Evolutionary conservation across 2,329 filamentous ascomycete genomes (phyloP).

Genomic region (Fusarium palustre): DNA sequence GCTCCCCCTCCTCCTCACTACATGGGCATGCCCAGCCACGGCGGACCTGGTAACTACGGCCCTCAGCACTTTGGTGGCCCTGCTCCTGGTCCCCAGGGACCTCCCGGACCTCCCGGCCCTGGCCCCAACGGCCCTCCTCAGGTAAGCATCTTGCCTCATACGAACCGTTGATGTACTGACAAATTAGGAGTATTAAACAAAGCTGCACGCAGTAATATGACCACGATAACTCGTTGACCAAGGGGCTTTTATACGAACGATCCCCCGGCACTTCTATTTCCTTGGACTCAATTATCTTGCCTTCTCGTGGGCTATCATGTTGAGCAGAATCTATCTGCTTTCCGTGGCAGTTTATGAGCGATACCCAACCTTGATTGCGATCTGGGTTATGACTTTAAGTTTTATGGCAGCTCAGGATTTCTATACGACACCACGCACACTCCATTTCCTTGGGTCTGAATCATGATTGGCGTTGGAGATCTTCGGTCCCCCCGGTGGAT

Average conservation of each 20-base stretch:
- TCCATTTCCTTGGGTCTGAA: constrained; percentile 53
- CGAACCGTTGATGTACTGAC: constrained; percentile 1
- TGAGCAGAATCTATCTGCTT: constrained; percentile 41
- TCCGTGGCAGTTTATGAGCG: constrained; percentile 41
- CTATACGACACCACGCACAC: constrained; percentile 48
- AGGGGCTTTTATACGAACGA: constrained; percentile 42
- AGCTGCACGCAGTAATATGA: constrained; percentile 45
- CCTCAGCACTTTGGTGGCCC: constrained; percentile 62
- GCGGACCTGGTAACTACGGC: constrained; percentile 58
- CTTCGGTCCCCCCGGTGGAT: constrained; percentile 51
- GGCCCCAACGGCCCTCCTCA: constrained; percentile 56
- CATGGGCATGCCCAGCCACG: constrained; percentile 61
- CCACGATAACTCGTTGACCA: constrained; percentile 48
- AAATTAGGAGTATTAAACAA: constrained; percentile 34
- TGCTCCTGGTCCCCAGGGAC: constrained; percentile 58
- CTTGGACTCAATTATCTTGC: constrained; percentile 47
- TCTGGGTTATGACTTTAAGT: constrained; percentile 47
- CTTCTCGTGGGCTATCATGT: constrained; percentile 39
- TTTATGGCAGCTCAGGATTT: constrained; percentile 50
- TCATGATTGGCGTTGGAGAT: constrained; percentile 59
- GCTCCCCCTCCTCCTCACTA: constrained; percentile 76
- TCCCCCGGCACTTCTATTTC: constrained; percentile 43
- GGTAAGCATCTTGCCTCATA: constrained; percentile 47
- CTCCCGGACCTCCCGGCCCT: constrained; percentile 54
- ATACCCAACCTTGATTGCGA: constrained; percentile 44